Evolutionary conservation across 352 stramenopile species (phyloP).

Genomic region (Phytophthora citricola): DNA sequence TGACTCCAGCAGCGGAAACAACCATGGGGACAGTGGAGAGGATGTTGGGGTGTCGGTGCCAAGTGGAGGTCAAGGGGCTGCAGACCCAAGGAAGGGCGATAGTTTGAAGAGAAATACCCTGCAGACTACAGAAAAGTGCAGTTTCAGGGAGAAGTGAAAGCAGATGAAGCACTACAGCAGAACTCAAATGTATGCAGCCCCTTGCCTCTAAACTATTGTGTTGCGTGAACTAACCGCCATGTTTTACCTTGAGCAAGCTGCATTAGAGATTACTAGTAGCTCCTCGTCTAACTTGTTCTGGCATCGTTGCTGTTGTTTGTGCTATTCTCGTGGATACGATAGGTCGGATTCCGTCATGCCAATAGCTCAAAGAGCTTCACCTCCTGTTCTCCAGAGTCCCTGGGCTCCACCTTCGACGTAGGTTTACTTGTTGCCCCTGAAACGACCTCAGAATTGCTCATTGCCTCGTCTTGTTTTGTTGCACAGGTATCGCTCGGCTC

Average conservation of each 20-base stretch:
- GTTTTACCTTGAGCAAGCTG: too few species aligned
- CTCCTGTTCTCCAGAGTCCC: too few species aligned
- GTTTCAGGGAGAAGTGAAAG: slow-evolving; percentile 2
- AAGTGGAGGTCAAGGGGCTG: too few species aligned
- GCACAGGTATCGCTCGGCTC: too few species aligned
- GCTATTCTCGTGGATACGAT: too few species aligned
- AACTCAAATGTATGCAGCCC: slow-evolving; percentile 27
- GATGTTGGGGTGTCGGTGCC: too few species aligned
- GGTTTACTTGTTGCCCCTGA: too few species aligned
- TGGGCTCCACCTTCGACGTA: too few species aligned
- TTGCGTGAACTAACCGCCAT: slow-evolving; percentile 6
- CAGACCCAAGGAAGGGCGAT: background rate
- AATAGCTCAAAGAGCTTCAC: too few species aligned
- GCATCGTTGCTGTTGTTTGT: slow-evolving; percentile 6
- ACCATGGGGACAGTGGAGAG: background rate
- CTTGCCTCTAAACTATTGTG: slow-evolving; percentile 11
- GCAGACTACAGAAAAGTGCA: slow-evolving; percentile 2
- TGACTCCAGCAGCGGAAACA: background rate
- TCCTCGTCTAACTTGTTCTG: slow-evolving; percentile 15
- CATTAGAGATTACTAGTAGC: background rate
- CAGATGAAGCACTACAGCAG: background rate
- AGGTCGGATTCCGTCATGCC: too few species aligned
- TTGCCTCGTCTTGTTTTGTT: too few species aligned
- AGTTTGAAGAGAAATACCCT: slow-evolving; percentile 6
- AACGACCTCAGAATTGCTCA: too few species aligned